A percentile compares a stretch with the other conserved stretches of the same genome.
Conservation (phyloP, 1,139 yeast genomes). For the Tardiomyces blankii region DNA sequence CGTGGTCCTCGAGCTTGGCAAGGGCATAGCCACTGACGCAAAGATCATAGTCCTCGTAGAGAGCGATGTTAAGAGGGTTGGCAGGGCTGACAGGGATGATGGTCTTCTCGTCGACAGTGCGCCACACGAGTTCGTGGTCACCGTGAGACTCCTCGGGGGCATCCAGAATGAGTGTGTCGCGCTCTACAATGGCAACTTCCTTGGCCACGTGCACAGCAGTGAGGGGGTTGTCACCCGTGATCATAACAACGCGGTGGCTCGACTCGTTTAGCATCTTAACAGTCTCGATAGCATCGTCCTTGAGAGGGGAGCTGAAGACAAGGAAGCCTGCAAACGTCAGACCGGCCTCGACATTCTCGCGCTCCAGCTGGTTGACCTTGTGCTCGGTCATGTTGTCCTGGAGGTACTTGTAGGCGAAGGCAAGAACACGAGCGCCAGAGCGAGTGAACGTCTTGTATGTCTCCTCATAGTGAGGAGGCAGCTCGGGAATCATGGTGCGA, state of each 20-base stretch:
- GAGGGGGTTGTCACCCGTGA: constrained; percentile 97
- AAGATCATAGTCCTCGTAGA: constrained; percentile 65
- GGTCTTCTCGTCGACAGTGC: constrained; percentile 68
- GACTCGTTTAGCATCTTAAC: constrained; percentile 90
- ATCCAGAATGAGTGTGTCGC: constrained; percentile 78
- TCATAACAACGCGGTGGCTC: constrained; percentile 87
- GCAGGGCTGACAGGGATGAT: constrained; percentile 57
- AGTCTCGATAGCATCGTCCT: constrained; percentile 83
- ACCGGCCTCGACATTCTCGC: constrained; percentile 67
- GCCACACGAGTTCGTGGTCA: constrained; percentile 64
- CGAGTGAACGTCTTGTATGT: constrained; percentile 86
- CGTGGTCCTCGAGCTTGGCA: constrained; percentile 39
- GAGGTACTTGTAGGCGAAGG: constrained; percentile 74
- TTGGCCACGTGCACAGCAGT: constrained; percentile 98
- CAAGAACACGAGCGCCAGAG: constrained; percentile 93
- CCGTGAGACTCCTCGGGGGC: constrained; percentile 48
- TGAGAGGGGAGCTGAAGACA: constrained; percentile 95
- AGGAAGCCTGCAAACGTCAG: constrained; percentile 84
- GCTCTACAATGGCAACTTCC: constrained; percentile 78
- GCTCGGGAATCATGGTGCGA: constrained; percentile 56
- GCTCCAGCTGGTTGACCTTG: constrained; percentile 44
- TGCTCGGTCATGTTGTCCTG: constrained; percentile 35
- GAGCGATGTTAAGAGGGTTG: constrained; percentile 43
- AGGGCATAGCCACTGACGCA: constrained; percentile 94
- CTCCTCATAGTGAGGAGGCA: constrained; percentile 76